Conservation (phyloP, 2,329 filamentous ascomycete species). For the Eurotiales sp. region DNA sequence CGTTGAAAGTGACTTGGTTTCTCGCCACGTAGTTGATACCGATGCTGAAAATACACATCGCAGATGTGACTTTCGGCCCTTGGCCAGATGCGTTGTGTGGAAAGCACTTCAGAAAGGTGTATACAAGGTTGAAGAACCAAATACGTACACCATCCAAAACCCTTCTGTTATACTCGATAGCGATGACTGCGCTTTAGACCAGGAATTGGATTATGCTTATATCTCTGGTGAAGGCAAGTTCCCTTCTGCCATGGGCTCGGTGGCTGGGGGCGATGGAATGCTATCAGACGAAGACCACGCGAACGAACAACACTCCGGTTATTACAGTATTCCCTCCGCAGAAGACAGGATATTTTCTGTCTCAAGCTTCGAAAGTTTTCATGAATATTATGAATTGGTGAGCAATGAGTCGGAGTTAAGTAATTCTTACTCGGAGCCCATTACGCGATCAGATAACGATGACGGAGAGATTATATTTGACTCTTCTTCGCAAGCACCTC, state of each 20-base stretch:
- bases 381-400: neutral
- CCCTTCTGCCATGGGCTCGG: neutral
- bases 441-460: neutral
- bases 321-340: neutral
- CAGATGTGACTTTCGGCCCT: conserved; percentile 13
- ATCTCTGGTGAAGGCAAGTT: neutral
- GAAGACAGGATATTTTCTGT: too few relatives aligned
- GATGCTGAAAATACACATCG: neutral
- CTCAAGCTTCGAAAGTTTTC: too few relatives aligned
- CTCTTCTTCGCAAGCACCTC: neutral
- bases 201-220: neutral
- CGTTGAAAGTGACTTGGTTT: conserved; percentile 8
- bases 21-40: neutral
- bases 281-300: neutral
- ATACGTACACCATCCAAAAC: conserved; percentile 6
- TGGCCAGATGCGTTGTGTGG: conserved; percentile 32
- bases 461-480: neutral
- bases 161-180: neutral
- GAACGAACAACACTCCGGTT: neutral
- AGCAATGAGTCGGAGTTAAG: neutral
- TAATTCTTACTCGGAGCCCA: neutral
- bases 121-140: conserved; percentile 15
- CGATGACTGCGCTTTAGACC: neutral
- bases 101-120: conserved; percentile 27
- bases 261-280: neutral